Conservation (phyloP, 2,329 filamentous ascomycete genomes). For the Ophiostoma perfectum region DNA sequence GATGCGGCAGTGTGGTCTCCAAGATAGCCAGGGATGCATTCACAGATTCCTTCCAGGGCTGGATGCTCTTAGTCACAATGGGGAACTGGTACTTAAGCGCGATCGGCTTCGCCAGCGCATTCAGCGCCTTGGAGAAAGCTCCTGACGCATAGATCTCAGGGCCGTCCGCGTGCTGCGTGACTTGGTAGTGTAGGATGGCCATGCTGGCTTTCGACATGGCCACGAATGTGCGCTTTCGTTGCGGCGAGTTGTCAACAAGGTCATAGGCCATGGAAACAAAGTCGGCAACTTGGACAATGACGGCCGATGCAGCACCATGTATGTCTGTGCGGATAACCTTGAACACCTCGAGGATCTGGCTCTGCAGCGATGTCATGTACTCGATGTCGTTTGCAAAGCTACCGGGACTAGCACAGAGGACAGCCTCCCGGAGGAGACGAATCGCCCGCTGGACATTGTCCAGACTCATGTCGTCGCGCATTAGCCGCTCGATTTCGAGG, state of each 20-base stretch:
- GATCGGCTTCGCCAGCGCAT: constrained; percentile 64
- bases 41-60: constrained; percentile 77
- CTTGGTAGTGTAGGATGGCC: constrained; percentile 57
- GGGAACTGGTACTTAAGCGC: constrained; percentile 74
- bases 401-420: constrained; percentile 63
- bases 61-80: constrained; percentile 61
- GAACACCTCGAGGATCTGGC: constrained; percentile 61
- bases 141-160: constrained; percentile 64
- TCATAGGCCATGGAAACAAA: constrained; percentile 66
- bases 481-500: constrained; percentile 70
- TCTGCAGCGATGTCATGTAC: constrained; percentile 66
- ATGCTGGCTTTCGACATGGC: constrained; percentile 83
- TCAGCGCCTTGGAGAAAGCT: constrained; percentile 59
- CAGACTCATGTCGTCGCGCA: constrained; percentile 57
- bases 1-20: constrained; percentile 56
- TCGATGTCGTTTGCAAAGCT: constrained; percentile 69
- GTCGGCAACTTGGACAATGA: constrained; percentile 64
- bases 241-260: constrained; percentile 29
- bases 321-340: constrained; percentile 63
- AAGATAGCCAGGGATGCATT: constrained; percentile 64
- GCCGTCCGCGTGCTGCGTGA: constrained; percentile 55
- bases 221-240: constrained; percentile 69
- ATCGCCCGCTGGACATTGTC: constrained; percentile 64
- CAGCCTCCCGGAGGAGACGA: constrained; percentile 61
- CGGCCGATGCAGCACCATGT: constrained; percentile 57